Base-by-base conservation (phyloP, 371 early-diverging fungal species). In the Quaeritorhiza haematococci region DNA sequence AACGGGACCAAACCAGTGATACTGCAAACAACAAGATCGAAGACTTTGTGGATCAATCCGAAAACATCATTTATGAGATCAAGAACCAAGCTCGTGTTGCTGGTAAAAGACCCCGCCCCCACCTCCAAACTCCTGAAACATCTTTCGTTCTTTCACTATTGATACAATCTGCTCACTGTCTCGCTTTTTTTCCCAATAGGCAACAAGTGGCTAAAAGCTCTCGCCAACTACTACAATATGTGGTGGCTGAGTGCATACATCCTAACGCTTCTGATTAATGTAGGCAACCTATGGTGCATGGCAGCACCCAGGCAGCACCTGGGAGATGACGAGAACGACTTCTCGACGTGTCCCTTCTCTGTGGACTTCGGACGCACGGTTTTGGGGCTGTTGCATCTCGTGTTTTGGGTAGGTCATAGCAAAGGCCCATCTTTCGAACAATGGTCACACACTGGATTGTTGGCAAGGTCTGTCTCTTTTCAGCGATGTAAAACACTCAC, bases 61-160 rank as follows among this genome's bases (percentile, higher is more conserved):
- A 62, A n/a, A 73, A 72, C 53, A 74, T 82, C 7, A 76, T 79
- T 29, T 82, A 74, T 45, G 79, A 79, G 49, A 77, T 82, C 49
- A 63, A 72, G 44, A 76, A 73, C 48, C 82, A 78, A 49, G 75
- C 79, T 23, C 62, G 62, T 21, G 78, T 82, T 1, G 74, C 78
- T 13, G 66, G 68, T 56, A 23, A 28, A 3, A n/a, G n/a, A n/a
- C n/a, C n/a, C n/a, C n/a, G n/a, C n/a, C n/a, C n/a, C n/a, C n/a
- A n/a, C n/a, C n/a, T n/a, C n/a, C n/a, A n/a, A n/a, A n/a, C n/a
- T n/a, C n/a, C n/a, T n/a, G n/a, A n/a, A n/a, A n/a, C n/a, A n/a
- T n/a, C n/a, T n/a, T n/a, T n/a, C n/a, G n/a, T n/a, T n/a, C n/a
- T n/a, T n/a, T n/a, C n/a, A n/a, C n/a, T n/a, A n/a, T n/a, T n/a